Evolutionary conservation across 2,329 filamentous ascomycete species (phyloP).

Genomic region (Trichoderma breve): DNA sequence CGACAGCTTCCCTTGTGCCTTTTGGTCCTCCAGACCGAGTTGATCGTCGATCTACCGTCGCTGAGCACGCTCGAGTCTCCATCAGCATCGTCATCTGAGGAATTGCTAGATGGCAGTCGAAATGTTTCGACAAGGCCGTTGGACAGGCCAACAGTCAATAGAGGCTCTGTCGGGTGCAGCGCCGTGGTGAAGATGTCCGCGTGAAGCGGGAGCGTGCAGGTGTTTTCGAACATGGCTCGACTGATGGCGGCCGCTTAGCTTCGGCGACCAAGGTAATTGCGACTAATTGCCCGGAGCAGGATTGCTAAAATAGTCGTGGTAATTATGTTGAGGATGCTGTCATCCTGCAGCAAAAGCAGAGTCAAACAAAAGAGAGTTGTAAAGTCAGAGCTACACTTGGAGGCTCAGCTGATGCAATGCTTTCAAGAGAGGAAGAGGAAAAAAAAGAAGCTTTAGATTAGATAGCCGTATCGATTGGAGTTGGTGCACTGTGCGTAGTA

Average conservation of each 20-base stretch:
- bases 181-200: constrained; percentile 87
- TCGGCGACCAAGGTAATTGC: neutral
- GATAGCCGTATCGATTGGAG: constrained; percentile 13
- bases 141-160: constrained; percentile 82
- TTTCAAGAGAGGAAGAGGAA: neutral
- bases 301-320: neutral
- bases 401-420: neutral
- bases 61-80: constrained; percentile 50
- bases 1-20: constrained; percentile 94
- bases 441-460: constrained; percentile 12
- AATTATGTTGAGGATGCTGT: neutral
- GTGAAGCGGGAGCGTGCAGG: constrained; percentile 82
- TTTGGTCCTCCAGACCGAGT: constrained; percentile 80
- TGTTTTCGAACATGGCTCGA: constrained; percentile 75
- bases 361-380: neutral
- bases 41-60: constrained; percentile 71
- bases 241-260: neutral
- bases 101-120: constrained; percentile 59
- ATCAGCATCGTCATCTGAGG: constrained; percentile 51
- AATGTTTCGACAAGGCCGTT: constrained; percentile 85
- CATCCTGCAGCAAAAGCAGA: neutral
- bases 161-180: constrained; percentile 77
- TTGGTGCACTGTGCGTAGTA: neutral
- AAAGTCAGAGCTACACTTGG: neutral
- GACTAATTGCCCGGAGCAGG: too few relatives aligned